Evolutionary conservation across 1,284 basidiomycete genomes (phyloP).

Genomic region (Marasmius sp.): DNA sequence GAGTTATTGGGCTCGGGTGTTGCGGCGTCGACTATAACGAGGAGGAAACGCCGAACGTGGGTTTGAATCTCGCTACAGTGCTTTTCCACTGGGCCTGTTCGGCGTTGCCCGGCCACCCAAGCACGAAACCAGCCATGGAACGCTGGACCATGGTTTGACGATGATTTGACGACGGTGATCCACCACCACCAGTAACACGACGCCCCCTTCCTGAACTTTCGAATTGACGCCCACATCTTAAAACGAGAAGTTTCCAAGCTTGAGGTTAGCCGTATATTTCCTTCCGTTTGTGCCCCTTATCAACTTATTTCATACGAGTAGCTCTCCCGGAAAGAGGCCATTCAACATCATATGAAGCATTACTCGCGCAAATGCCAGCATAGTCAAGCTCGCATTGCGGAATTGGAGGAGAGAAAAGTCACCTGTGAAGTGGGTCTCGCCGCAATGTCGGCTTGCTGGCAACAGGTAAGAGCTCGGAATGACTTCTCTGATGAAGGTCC

Average conservation of each 20-base stretch:
- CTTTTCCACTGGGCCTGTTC: too few relatives aligned
- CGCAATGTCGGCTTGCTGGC: conserved; percentile 88
- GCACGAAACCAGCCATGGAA: too few relatives aligned
- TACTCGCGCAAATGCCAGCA: conserved; percentile 83
- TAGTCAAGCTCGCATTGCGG: conserved; percentile 63
- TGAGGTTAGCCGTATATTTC: conserved; percentile 52
- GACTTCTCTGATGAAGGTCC: conserved; percentile 1
- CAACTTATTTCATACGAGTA: conserved; percentile 30
- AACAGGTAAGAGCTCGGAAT: conserved; percentile 58
- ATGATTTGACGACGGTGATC: too few relatives aligned
- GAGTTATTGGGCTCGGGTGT: too few relatives aligned
- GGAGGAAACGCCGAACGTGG: too few relatives aligned
- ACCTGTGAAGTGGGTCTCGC: conserved; percentile 79
- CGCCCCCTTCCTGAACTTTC: too few relatives aligned
- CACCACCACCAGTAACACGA: too few relatives aligned
- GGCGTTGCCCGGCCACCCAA: too few relatives aligned
- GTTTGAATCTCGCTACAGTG: too few relatives aligned
- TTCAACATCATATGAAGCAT: conserved; percentile 89
- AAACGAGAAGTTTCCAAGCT: conserved; percentile 66
- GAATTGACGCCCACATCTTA: too few relatives aligned
- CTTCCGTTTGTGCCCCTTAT: conserved; percentile 12
- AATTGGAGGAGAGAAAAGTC: conserved; percentile 72
- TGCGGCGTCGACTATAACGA: too few relatives aligned
- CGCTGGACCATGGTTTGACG: too few relatives aligned
- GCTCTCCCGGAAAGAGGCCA: conserved; percentile 87